Evolutionary conservation across 2,329 filamentous ascomycete genomes (phyloP).

Genomic region (Trichoderma atroviride): DNA sequence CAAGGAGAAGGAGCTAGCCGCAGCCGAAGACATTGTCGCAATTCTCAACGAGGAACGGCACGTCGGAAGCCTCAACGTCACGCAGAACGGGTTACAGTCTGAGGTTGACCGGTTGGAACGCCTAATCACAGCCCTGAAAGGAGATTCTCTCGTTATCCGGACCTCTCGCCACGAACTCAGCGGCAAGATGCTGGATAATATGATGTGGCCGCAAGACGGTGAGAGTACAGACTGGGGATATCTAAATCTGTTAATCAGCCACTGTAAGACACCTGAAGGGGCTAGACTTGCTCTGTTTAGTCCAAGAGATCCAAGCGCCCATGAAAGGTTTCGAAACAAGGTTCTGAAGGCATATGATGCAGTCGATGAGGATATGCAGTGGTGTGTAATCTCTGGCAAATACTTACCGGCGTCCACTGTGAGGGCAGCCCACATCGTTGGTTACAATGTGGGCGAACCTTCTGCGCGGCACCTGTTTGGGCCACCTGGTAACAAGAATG

Average conservation of each 20-base stretch:
- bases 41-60: background rate
- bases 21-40: background rate
- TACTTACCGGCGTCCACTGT: background rate
- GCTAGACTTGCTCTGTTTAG: background rate
- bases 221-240: background rate
- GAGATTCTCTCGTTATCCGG: background rate
- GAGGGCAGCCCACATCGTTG: background rate
- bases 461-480: background rate
- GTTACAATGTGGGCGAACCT: background rate
- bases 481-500: background rate
- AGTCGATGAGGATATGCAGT: background rate
- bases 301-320: background rate
- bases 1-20: background rate
- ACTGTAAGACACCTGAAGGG: background rate
- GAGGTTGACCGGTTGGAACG: background rate
- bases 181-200: background rate
- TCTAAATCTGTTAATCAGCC: background rate
- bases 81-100: background rate
- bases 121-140: background rate
- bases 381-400: background rate
- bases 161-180: background rate
- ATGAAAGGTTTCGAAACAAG: background rate
- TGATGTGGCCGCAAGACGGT: background rate
- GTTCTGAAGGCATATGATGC: background rate
- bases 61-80: background rate